Evolutionary conservation across 2,329 filamentous ascomycete genomes (phyloP).

Genomic region (Trichoderma sp.): DNA sequence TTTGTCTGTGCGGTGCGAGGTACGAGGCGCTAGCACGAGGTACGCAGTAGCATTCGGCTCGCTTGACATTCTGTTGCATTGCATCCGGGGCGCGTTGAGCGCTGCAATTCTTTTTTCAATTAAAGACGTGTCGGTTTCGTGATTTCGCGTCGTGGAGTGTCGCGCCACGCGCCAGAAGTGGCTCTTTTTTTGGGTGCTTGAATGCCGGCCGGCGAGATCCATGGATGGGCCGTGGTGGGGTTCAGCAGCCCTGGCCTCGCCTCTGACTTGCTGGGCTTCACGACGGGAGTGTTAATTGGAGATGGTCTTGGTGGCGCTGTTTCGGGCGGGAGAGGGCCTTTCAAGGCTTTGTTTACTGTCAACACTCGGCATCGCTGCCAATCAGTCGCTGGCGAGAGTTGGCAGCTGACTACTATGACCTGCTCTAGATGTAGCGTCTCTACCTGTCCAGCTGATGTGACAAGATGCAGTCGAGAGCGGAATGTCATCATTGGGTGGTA

Average conservation of each 20-base stretch:
- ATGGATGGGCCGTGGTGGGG: slow-evolving; percentile 17
- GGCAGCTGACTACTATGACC: not conserved
- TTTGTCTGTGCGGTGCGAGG: slow-evolving; percentile 24
- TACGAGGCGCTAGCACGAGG: not conserved
- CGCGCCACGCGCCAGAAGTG: slow-evolving; percentile 29
- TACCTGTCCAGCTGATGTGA: not conserved
- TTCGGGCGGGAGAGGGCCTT: not conserved
- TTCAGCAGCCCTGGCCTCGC: not conserved
- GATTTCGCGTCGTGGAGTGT: slow-evolving; percentile 44
- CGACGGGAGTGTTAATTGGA: not conserved
- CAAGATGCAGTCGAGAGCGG: not conserved
- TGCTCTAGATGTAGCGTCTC: too few species aligned
- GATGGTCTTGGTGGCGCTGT: slow-evolving; percentile 4
- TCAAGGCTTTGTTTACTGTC: slow-evolving; percentile 19
- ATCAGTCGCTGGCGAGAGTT: slow-evolving; percentile 6
- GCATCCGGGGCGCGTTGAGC: slow-evolving; percentile 32
- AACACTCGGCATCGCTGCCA: slow-evolving; percentile 9
- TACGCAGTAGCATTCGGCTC: not conserved
- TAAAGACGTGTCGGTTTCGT: slow-evolving; percentile 51
- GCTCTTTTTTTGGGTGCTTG: not conserved
- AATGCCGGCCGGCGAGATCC: not conserved
- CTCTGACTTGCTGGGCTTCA: slow-evolving; percentile 1
- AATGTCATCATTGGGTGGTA: not conserved
- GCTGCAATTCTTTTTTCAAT: slow-evolving; percentile 42
- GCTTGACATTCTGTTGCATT: not conserved